These are phyloP conservation scores for Macrotyloma uniflorum DNA, from an alignment of 306 rosid genomes.

Conservation along the genomic window DNA sequence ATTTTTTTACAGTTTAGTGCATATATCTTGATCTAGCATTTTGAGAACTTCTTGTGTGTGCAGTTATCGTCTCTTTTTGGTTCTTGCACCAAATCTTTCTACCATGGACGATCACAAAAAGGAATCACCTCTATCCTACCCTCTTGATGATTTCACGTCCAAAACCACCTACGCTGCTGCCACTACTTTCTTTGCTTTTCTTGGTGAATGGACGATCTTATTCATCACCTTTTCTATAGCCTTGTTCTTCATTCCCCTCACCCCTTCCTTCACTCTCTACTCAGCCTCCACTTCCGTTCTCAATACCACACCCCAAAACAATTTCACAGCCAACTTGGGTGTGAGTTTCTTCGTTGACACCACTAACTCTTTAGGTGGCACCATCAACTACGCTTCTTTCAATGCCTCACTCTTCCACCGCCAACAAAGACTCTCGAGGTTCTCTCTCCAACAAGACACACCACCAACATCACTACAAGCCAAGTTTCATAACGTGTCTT, in stretches of 20 bases:
- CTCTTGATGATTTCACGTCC: background rate
- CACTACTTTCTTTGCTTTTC: conserved; percentile 29
- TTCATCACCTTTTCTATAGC: background rate
- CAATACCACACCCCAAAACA: background rate
- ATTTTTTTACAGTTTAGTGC: background rate
- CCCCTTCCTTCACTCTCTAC: conserved; percentile 38
- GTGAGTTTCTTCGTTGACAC: background rate
- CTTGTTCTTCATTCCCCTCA: conserved; percentile 38
- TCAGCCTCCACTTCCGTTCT: conserved; percentile 24
- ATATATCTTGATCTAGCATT: background rate
- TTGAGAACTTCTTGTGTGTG: background rate
- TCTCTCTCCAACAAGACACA: conserved; percentile 2
- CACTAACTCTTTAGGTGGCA: conserved; percentile 28
- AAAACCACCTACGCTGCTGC: background rate
- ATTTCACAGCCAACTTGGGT: conserved; percentile 19
- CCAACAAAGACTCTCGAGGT: conserved; percentile 10
- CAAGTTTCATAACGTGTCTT: conserved; percentile 21
- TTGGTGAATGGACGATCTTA: conserved; percentile 37
- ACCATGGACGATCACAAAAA: conserved; percentile 19
- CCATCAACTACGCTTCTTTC: conserved; percentile 33
- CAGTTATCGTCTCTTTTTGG: background rate
- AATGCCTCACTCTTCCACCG: conserved; percentile 32
- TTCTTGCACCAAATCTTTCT: conserved; percentile 16
- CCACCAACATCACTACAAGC: background rate
- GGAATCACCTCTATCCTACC: background rate